Conservation (phyloP, 768 basidiomycete genomes). For the Amanita inopinata region DNA sequence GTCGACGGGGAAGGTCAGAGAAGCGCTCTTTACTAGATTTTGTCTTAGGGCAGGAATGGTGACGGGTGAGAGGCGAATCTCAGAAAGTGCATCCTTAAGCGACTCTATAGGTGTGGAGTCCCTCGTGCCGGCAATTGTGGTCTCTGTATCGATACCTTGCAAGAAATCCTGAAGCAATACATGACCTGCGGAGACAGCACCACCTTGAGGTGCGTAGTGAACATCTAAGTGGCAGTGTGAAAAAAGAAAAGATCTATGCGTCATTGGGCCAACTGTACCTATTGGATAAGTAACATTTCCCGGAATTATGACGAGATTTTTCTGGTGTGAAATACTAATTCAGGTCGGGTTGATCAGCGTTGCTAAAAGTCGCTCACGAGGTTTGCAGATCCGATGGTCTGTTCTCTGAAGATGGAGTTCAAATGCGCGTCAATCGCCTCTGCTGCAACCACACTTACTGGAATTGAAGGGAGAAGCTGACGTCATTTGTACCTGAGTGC, state of each 20-base stretch:
- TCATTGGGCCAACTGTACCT: conserved; percentile 20
- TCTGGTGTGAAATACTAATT: conserved; percentile 27
- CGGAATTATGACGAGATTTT: conserved; percentile 46
- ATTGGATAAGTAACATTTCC: conserved; percentile 49
- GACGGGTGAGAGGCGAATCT: conserved; percentile 50
- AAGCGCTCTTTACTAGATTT: conserved; percentile 47
- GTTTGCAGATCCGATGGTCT: conserved; percentile 49
- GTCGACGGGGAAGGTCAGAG: conserved; percentile 50
- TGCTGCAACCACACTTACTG: conserved; percentile 24
- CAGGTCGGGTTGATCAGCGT: background rate
- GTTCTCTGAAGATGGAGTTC: conserved; percentile 22
- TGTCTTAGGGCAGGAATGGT: conserved; percentile 55
- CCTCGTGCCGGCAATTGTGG: conserved; percentile 44
- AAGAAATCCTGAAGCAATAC: conserved; percentile 56
- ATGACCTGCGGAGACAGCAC: conserved; percentile 42
- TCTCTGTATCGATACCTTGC: conserved; percentile 48
- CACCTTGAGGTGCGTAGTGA: conserved; percentile 48
- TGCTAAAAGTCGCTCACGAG: conserved; percentile 27
- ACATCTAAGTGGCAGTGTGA: conserved; percentile 32
- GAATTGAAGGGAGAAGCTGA: conserved; percentile 50
- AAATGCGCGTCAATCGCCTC: background rate
- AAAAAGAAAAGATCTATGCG: background rate
- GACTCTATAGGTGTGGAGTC: conserved; percentile 52
- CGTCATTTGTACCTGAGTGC: conserved; percentile 48
- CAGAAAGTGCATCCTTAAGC: conserved; percentile 48